A percentile compares a stretch with the other conserved stretches of the same genome.
Conservation (phyloP, 495 filamentous ascomycete genomes). For the Letharia lupina region DNA sequence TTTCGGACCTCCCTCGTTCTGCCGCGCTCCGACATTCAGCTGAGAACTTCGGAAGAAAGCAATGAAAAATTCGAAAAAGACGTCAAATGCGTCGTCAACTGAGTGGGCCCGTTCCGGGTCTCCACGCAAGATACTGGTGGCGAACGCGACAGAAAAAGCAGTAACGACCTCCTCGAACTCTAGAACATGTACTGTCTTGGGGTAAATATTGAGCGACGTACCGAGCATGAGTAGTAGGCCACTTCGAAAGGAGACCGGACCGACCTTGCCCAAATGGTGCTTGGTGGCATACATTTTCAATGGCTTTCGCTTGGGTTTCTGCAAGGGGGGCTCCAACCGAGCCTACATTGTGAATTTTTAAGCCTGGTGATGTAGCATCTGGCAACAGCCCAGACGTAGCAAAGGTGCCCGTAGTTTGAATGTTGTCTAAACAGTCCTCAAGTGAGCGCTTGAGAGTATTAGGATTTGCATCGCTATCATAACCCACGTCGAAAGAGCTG, state of each 20-base stretch:
- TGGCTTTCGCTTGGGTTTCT: not conserved
- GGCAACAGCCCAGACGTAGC: not conserved
- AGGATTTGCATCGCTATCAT: not conserved
- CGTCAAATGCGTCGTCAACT: not conserved
- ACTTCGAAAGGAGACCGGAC: not conserved
- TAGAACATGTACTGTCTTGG: not conserved
- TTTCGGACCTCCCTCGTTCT: not conserved
- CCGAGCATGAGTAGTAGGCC: not conserved
- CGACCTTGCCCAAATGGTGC: not conserved
- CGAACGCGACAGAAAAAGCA: conserved; percentile 1
- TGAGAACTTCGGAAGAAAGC: not conserved
- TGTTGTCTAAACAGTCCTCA: not conserved
- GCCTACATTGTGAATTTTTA: not conserved
- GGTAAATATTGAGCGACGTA: not conserved
- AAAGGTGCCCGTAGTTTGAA: not conserved
- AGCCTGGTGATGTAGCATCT: not conserved
- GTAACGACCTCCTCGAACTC: not conserved
- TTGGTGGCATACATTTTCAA: not conserved
- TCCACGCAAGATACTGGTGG: not conserved
- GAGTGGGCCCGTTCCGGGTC: not conserved
- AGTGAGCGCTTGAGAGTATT: not conserved
- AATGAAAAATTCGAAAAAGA: not conserved
- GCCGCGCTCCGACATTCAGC: not conserved
- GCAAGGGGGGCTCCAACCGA: not conserved
- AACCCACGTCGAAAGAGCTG: not conserved